A percentile compares a stretch with the other conserved stretches of the same genome.
Conservation (phyloP, 2,329 filamentous ascomycete species). For the Calonectria henricotiae region DNA sequence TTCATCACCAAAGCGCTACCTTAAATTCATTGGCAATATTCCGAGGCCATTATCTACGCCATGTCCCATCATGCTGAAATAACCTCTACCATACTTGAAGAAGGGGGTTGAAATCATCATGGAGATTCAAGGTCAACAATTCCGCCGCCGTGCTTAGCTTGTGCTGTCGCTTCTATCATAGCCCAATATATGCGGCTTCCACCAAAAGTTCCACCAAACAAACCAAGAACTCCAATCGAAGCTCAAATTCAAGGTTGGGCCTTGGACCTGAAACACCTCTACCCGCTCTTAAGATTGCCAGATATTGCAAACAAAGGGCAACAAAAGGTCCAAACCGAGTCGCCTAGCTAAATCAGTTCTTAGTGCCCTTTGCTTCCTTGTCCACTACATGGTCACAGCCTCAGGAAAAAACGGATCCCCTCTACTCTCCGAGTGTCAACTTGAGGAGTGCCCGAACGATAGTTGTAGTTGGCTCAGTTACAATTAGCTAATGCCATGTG, state of each 20-base stretch:
- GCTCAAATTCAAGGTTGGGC: constrained; percentile 3
- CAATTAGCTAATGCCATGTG: constrained; percentile 32
- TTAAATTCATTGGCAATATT: background rate
- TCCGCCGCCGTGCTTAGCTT: background rate
- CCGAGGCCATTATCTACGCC: background rate
- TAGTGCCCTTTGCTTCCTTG: constrained; percentile 11
- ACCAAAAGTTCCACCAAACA: background rate
- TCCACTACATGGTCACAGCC: constrained; percentile 27
- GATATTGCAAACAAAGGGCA: constrained; percentile 24
- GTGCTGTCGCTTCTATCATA: background rate
- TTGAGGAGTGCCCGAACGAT: constrained; percentile 28
- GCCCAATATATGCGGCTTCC: background rate
- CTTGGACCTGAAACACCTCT: constrained; percentile 7
- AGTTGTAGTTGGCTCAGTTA: constrained; percentile 32
- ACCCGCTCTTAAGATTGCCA: constrained; percentile 28
- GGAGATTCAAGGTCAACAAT: background rate
- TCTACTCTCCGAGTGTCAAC: constrained; percentile 29
- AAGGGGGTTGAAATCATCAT: background rate
- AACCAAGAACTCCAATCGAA: constrained; percentile 3
- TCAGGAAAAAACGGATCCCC: constrained; percentile 33
- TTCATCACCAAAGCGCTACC: background rate
- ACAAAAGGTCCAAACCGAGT: background rate
- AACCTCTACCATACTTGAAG: background rate
- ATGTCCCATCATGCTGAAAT: background rate
- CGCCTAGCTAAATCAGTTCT: background rate